Conservation (phyloP, 345 rosid genomes). For the Dimocarpus longan region DNA sequence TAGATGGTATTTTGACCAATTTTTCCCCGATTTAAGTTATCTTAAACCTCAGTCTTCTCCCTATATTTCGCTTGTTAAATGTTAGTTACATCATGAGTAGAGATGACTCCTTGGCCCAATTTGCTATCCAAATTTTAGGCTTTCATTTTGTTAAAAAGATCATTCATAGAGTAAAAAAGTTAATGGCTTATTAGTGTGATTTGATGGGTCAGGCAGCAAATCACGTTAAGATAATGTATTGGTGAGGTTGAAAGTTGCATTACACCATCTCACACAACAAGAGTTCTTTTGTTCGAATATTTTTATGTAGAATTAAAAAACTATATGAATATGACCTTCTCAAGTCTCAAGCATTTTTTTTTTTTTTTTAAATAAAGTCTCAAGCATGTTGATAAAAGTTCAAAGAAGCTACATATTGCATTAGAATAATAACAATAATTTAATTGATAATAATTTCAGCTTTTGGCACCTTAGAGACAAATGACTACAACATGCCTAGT, state of each 20-base stretch:
- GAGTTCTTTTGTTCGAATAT: not conserved
- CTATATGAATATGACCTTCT: not conserved
- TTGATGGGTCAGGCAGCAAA: too few relatives aligned
- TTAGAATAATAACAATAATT: too few relatives aligned
- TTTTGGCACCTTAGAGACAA: too few relatives aligned
- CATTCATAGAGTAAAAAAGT: not conserved
- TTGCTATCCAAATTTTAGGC: too few relatives aligned
- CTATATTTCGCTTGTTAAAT: not conserved
- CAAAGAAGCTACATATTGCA: not conserved
- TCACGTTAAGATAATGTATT: not conserved
- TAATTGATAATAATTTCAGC: too few relatives aligned
- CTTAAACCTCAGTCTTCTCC: constrained; percentile 10
- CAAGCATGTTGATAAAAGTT: not conserved
- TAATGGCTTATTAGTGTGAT: not conserved
- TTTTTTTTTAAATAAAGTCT: too few relatives aligned
- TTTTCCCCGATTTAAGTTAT: constrained; percentile 12
- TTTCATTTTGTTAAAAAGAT: not conserved
- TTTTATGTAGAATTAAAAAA: not conserved
- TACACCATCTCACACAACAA: not conserved
- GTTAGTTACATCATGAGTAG: not conserved
- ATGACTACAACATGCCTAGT: too few relatives aligned
- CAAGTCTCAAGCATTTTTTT: too few relatives aligned
- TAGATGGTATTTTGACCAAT: not conserved
- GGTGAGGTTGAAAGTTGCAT: not conserved
- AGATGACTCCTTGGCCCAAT: not conserved